Base-by-base conservation (phyloP, 2,329 filamentous ascomycete genomes). In the Ophiostoma tasmaniense region DNA sequence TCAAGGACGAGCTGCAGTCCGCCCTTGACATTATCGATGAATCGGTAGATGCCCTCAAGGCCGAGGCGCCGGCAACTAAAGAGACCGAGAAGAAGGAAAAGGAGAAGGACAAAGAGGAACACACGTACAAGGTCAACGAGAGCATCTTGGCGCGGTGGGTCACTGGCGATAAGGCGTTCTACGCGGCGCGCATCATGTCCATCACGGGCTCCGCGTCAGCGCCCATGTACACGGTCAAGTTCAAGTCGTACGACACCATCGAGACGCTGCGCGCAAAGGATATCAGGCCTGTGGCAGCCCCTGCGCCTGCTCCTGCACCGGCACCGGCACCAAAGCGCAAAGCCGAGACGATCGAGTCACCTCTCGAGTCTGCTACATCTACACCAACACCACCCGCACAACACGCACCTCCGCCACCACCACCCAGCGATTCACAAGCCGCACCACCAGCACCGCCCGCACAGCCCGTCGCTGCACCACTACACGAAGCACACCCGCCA, bases 221-320 rank as follows among this genome's bases (percentile, higher is more conserved):
- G 67, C 94, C 93, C 45, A 91, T 97, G 72, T 99, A 97, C 78
- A 90, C 92, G 65, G 93, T 99, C 78, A 95, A 91, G 74, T 99
- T 98, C 83, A 94, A 96, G 80, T 91, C 88, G 75, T 98, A 98
- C 80, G 87, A 89, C 72, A 92, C 86, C 28, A 92, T 90, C 64
- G 93, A 97, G 79, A 95, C 91, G 42, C 80, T 96, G 71, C 87
- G 89, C 71, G 87, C 90, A 71, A 89, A 90, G 78, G 93, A 98
- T 75, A 91, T 97, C 73, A 89, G 91, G 75, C 91, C 93, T 66
- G 81, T 95, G 8, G 55, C 64, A 1, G 64, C 33, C 13, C 35
- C n/a, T 2, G 14, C 20, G 42, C 25, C 55, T 2, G 25, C 55
- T 3, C 50, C 50, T n/a, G 30, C 11, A 22, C 17, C 37, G 0